A percentile compares a stretch with the other conserved stretches of the same genome.
Evolutionary conservation across 2,329 filamentous ascomycete species (phyloP).

Genomic region (Hirsutella rhossiliensis): DNA sequence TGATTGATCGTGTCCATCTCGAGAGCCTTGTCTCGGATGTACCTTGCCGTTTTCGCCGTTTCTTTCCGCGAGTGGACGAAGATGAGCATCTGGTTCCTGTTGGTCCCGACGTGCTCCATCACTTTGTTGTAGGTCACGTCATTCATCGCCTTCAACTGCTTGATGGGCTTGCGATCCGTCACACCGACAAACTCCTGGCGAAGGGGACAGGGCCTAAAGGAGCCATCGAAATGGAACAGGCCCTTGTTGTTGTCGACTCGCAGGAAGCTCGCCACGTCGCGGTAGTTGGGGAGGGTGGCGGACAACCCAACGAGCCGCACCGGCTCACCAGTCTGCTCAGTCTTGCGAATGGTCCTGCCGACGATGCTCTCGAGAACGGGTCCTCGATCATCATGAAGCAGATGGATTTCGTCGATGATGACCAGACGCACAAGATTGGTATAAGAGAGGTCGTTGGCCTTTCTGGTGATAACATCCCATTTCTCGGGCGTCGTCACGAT

Average conservation of each 20-base stretch:
- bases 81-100: conserved; percentile 95
- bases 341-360: conserved; percentile 81
- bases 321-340: conserved; percentile 86
- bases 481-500: conserved; percentile 98
- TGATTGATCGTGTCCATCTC: conserved; percentile 95
- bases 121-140: conserved; percentile 98
- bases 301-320: conserved; percentile 87
- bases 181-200: conserved; percentile 97
- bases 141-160: conserved; percentile 98
- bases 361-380: conserved; percentile 96
- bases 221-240: conserved; percentile 92
- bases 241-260: conserved; percentile 77
- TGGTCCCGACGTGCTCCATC: conserved; percentile 84
- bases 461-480: conserved; percentile 97
- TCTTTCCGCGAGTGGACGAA: conserved; percentile 98
- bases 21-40: conserved; percentile 93
- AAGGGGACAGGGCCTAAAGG: conserved; percentile 84
- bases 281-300: conserved; percentile 91
- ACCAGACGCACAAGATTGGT: conserved; percentile 93
- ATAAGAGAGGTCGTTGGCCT: conserved; percentile 92
- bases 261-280: conserved; percentile 89
- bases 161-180: conserved; percentile 96
- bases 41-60: conserved; percentile 92
- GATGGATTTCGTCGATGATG: conserved; percentile 95
- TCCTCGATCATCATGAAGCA: conserved; percentile 93